Base-by-base conservation (phyloP, 768 basidiomycete species). In the Agrocybe praecox region DNA sequence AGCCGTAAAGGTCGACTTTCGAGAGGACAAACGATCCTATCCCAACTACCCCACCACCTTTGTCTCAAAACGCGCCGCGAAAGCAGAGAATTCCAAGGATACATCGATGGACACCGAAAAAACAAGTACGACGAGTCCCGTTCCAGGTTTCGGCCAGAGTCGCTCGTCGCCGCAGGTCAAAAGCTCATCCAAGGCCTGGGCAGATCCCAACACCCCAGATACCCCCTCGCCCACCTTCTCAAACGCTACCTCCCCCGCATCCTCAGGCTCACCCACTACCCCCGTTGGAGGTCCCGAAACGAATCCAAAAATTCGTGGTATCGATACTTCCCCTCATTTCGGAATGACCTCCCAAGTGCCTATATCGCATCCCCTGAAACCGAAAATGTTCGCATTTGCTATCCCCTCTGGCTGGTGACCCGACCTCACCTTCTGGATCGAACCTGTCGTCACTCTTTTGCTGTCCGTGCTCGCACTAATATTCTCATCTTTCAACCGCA, bases 351-450 rank as follows among this genome's bases (percentile, higher is more conserved):
- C 63, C 22, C 67, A 68, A 47, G 67, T 68, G 7, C 69, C 71
- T 15, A 54, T 73, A 23, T 61, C 72, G 18, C 76, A 82, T 52
- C 79, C 80, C 0, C 72, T 83, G 45, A 88, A 87, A 68, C 66
- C 68, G 6, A 83, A 85, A 67, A 86, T 86, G 78, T 89, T 86
- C 44, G 85, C 87, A 0, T 80, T 82, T 58, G 87, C 87, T 11
- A 72, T 80, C 1, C 84, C 85, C 0, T 75, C 86, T 1, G 75
- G 77, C 18, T 89, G 87, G 87, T 89, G 78, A 76, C 66, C 3
- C 5, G 12, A 40, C 46, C 36, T 22, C 65, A 60, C 62, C 58
- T 66, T 68, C 19, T 51, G 21, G 51, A 55, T 29, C 61, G 23
- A 45, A 52, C 23, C 47, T 44, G 46, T 47, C 10, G 47, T 51